Conservation (phyloP, 2,329 filamentous ascomycete genomes). For the Exophiala alcalophila region DNA sequence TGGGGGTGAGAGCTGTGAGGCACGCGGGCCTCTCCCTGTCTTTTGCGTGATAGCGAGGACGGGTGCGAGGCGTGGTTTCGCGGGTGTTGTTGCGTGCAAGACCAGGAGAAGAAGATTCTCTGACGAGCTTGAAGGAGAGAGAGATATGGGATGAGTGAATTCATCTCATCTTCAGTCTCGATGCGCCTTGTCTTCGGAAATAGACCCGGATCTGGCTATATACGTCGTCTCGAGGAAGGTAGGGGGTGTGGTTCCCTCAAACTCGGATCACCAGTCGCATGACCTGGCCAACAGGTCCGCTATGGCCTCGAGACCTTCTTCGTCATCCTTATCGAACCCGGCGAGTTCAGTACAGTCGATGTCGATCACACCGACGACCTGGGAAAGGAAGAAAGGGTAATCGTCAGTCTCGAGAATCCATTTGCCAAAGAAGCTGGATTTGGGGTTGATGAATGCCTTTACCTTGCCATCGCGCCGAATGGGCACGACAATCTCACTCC, state of each 20-base stretch:
- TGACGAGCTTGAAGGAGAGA: no score
- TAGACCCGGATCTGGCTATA: background rate
- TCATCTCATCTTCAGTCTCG: no score
- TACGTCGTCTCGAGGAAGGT: no score
- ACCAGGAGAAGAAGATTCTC: no score
- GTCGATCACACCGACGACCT: constrained; percentile 50
- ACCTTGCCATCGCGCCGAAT: constrained; percentile 42
- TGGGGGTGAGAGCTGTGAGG: no score
- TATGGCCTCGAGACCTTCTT: constrained; percentile 42
- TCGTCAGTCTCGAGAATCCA: background rate
- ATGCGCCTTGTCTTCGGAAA: background rate
- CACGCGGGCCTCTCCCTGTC: no score
- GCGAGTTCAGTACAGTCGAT: constrained; percentile 44
- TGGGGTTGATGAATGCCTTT: no score
- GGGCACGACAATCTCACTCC: constrained; percentile 51
- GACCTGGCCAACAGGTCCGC: constrained; percentile 40
- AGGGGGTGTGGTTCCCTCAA: no score
- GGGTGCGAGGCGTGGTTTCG: no score
- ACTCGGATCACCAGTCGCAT: constrained; percentile 47
- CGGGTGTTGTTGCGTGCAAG: no score
- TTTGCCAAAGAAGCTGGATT: background rate
- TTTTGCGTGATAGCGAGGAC: no score
- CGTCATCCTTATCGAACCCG: constrained; percentile 47
- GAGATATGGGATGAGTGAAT: no score
- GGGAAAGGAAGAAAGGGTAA: background rate